These are phyloP conservation scores for Xenoacremonium recifei DNA, from an alignment of 2,329 filamentous ascomycete genomes.

Conservation along the genomic window DNA sequence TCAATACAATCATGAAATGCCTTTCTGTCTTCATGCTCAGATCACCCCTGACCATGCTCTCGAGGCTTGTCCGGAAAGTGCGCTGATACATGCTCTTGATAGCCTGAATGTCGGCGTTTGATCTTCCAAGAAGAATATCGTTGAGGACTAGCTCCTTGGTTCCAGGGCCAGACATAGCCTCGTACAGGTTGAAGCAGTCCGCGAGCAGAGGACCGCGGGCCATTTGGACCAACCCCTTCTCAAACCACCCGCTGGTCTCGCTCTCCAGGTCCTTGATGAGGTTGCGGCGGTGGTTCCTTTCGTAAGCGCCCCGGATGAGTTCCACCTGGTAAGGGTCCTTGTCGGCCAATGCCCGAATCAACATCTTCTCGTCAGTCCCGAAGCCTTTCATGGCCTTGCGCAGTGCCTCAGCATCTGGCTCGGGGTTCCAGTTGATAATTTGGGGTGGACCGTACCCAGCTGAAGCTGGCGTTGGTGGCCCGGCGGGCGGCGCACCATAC, in stretches of 20 bases:
- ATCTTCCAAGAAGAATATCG: slow-evolving; percentile 78
- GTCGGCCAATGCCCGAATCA: slow-evolving; percentile 68
- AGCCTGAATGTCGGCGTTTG: slow-evolving; percentile 82
- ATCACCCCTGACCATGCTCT: slow-evolving; percentile 72
- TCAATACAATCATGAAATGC: slow-evolving; percentile 80
- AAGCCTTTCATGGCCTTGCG: slow-evolving; percentile 90
- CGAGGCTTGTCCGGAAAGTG: slow-evolving; percentile 64
- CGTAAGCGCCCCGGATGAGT: slow-evolving; percentile 65
- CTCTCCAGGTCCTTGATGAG: slow-evolving; percentile 73
- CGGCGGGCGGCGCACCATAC: slow-evolving; percentile 39
- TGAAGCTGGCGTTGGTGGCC: slow-evolving; percentile 63
- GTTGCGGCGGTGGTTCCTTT: slow-evolving; percentile 61
- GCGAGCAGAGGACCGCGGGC: slow-evolving; percentile 75
- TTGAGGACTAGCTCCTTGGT: slow-evolving; percentile 87
- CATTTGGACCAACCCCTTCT: slow-evolving; percentile 71
- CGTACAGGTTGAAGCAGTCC: slow-evolving; percentile 69
- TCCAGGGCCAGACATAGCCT: slow-evolving; percentile 74
- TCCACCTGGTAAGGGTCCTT: slow-evolving; percentile 79
- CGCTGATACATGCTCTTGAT: slow-evolving; percentile 79
- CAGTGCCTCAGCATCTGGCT: slow-evolving; percentile 66
- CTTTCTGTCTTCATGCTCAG: slow-evolving; percentile 82
- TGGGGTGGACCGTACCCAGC: slow-evolving; percentile 73
- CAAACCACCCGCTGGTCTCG: slow-evolving; percentile 75
- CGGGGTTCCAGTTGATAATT: slow-evolving; percentile 67
- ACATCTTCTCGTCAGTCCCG: slow-evolving; percentile 77